A percentile compares a stretch with the other conserved stretches of the same genome.
Conservation (phyloP, 164 flowering plant genomes). For the Dillenia suffruticosa region DNA sequence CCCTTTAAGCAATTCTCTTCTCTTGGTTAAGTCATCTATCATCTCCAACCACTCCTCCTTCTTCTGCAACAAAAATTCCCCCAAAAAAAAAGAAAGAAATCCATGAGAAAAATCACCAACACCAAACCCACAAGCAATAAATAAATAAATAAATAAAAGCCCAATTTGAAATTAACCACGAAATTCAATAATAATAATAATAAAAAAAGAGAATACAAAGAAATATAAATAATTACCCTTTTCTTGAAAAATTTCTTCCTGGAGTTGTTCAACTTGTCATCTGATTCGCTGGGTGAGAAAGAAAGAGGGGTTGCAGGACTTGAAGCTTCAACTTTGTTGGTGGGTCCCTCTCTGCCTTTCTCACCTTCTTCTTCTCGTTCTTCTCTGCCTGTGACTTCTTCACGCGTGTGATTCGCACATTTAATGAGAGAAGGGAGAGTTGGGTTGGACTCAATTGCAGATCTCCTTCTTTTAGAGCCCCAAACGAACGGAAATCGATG, state of each 20-base stretch:
- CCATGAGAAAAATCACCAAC: neutral
- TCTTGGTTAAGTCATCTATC: slow-evolving; percentile 13
- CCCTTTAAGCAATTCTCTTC: slow-evolving; percentile 18
- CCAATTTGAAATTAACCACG: slow-evolving; percentile 16
- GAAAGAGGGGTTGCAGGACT: slow-evolving; percentile 53
- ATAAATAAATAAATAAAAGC: slow-evolving; percentile 3
- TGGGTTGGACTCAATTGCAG: slow-evolving; percentile 11
- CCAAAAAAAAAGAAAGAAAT: neutral
- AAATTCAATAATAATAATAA: neutral
- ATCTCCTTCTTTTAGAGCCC: slow-evolving; percentile 40
- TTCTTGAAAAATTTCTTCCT: slow-evolving; percentile 17
- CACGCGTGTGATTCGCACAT: neutral
- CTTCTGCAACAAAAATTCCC: slow-evolving; percentile 23
- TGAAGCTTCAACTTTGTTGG: slow-evolving; percentile 12
- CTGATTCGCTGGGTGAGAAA: slow-evolving; percentile 44
- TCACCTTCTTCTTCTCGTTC: neutral
- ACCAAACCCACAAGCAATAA: neutral
- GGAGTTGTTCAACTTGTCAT: slow-evolving; percentile 19
- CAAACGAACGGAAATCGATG: slow-evolving; percentile 15
- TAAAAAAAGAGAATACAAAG: neutral
- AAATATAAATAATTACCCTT: slow-evolving; percentile 19
- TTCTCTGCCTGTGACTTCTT: neutral
- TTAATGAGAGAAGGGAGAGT: neutral
- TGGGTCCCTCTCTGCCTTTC: slow-evolving; percentile 1
- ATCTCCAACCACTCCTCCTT: slow-evolving; percentile 22